Evolutionary conservation across 257 asterid genomes (phyloP), one percentile per base, ranked within the genome.

Genomic region (Haberlea rhodopensis): DNA sequence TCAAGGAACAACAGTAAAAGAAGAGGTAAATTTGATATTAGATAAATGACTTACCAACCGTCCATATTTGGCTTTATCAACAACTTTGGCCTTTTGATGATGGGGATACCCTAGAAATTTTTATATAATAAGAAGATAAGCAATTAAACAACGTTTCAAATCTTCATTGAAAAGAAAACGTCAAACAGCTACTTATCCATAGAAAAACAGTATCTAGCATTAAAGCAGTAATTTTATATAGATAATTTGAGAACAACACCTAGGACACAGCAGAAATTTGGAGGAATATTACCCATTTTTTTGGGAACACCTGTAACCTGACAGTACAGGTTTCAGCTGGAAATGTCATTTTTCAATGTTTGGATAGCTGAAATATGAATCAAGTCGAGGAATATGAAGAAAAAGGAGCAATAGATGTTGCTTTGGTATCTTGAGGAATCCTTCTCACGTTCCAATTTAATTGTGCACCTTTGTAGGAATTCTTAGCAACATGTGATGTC

Each of bases 41-140:
- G 45, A 25, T 21, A 46, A 11, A 73, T 46, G 58, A 75, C 96
- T 81, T 76, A 89, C 92, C 21, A 77, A 54, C 67, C 90, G 84
- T 57, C 96, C 88, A 53, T 62, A 67, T 72, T 76, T 88, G 66
- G 76, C 70, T 71, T 79, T 84, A 56, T 86, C 88, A 43, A 56
- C 69, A 43, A 59, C 54, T 73, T 81, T 88, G 40, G 62, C 63
- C 73, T 81, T 84, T 16, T 79, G 79, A 71, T 82, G 77, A 40
- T 65, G 81, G 7, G 90, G 91, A 71, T 72, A 80, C 28, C 95
- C 96, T 88, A 72, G 48, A 70, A 73, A 55, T 46, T 32, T 53
- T 34, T 55, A 62, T n/a, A 63, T 2, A 25, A 5, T 18, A 49
- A 34, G 23, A 5, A 51, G 20, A 25, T 0, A 7, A 21, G 46